Evolutionary conservation across 768 basidiomycete genomes (phyloP), one percentile per base, ranked within the genome.

Genomic region (Trametes elegans): DNA sequence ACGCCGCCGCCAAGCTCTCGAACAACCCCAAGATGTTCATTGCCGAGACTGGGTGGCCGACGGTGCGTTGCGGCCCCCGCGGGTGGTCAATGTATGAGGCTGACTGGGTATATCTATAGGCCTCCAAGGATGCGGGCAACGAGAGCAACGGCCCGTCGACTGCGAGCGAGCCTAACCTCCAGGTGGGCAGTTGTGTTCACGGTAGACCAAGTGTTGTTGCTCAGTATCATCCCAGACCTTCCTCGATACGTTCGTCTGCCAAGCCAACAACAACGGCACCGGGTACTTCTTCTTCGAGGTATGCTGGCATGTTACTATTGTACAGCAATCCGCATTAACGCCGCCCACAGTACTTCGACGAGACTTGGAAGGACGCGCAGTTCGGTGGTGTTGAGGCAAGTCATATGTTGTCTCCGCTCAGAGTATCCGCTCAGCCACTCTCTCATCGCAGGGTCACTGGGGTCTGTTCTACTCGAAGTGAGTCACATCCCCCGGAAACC

Each of bases 41-140:
- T 56, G 97, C 96, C 0, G 97, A 99, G 76, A 97, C 94, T 13
- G 90, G 90, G 48, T 89, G 87, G 87, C 87, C 91, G 28, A 80
- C 89, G 45, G 88, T 88, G 31, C 26, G 44, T 55, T 23, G 46
- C 26, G 7, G n/a, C n/a, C 31, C n/a, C 9, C 1, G 36, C 32
- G 36, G 39, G 7, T 7, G 35, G 46, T 10, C 28, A 29, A n/a
- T 23, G 43, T 41, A 32, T 13, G 7, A 32, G 44, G 39, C 48
- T 47, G 51, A 48, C 29, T 24, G 24, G n/a, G n/a, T 2, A 23
- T 32, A 7, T 28, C 3, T 24, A n/a, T 39, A 67, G 62, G 55
- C 58, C 60, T 87, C 88, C 4, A 83, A 82, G 4, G 80, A 85
- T 57, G 72, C 62, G 3, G 75, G 73, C 16, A 81, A 82, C 58